A percentile compares a stretch with the other conserved stretches of the same genome.
Conservation (phyloP, 305 asterid species). For the Andrographis paniculata region DNA sequence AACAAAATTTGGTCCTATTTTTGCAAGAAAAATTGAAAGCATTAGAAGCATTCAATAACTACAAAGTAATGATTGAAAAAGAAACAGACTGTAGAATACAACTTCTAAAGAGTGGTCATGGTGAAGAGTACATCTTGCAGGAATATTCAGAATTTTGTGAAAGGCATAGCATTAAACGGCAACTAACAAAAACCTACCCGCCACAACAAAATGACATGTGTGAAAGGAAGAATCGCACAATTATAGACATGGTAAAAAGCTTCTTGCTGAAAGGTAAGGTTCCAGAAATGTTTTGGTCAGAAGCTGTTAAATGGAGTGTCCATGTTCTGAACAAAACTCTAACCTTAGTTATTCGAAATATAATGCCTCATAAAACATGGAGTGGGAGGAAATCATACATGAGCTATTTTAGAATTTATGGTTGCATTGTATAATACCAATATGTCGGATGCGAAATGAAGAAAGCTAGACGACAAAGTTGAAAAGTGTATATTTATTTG, state of each 20-base stretch:
- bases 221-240: not conserved
- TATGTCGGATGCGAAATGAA: not conserved
- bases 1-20: conserved; percentile 2
- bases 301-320: not conserved
- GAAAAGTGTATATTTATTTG: not conserved
- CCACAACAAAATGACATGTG: conserved; percentile 11
- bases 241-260: conserved; percentile 5
- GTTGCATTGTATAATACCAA: not conserved
- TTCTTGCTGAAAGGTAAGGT: not conserved
- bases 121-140: not conserved
- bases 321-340: not conserved
- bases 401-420: not conserved
- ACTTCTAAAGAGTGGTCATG: not conserved
- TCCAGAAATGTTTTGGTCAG: not conserved
- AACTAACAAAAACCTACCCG: not conserved
- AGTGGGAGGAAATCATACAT: not conserved
- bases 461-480: not conserved
- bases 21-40: not conserved
- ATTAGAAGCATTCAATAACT: not conserved
- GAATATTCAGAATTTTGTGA: not conserved
- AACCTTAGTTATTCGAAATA: not conserved
- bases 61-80: not conserved
- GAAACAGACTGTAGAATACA: not conserved
- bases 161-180: not conserved
- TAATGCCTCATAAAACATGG: not conserved